phyloP scores from a whole-genome alignment of 306 rosid genomes.

The Cajanus cajan region DNA sequence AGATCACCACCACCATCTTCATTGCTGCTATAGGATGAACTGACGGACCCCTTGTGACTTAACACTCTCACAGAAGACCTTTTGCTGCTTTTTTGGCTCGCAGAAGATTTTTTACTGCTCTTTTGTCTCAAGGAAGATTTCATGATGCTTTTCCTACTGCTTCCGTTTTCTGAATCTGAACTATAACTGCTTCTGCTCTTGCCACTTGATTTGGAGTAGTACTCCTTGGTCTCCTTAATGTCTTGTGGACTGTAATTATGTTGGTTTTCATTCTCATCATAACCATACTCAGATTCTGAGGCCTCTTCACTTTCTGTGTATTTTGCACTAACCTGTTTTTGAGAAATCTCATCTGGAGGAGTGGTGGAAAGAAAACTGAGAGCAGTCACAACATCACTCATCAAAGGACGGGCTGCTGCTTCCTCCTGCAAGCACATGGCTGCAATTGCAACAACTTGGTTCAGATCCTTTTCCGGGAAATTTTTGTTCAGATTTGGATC shows the following conservation, averaged over 20 bases:
- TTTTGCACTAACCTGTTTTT: constrained; percentile 24
- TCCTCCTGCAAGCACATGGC: constrained; percentile 98
- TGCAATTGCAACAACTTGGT: constrained; percentile 88
- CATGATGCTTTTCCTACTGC: constrained; percentile 24
- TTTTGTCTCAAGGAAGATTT: constrained; percentile 23
- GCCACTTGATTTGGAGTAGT: constrained; percentile 33
- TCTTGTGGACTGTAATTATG: constrained; percentile 32
- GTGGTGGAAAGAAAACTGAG: constrained; percentile 65
- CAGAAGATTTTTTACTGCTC: background rate
- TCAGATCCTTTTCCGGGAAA: constrained; percentile 81
- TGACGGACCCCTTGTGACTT: constrained; percentile 22
- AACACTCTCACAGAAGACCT: constrained; percentile 4
- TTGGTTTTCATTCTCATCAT: constrained; percentile 28
- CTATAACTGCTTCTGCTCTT: constrained; percentile 23
- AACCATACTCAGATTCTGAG: constrained; percentile 31
- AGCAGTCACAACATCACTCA: constrained; percentile 78
- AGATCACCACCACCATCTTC: background rate
- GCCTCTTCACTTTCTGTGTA: constrained; percentile 3
- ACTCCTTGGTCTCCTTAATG: constrained; percentile 25
- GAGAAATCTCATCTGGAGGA: constrained; percentile 26
- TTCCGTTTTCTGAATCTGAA: constrained; percentile 38
- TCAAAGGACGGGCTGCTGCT: constrained; percentile 79
- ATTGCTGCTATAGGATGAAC: background rate
- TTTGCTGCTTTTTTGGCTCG: constrained; percentile 16
- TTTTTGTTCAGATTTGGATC: constrained; percentile 56